Evolutionary conservation across 31 red algal genomes (phyloP), one percentile per base, ranked within the genome.

Genomic region (Asparagopsis taxiformis): DNA sequence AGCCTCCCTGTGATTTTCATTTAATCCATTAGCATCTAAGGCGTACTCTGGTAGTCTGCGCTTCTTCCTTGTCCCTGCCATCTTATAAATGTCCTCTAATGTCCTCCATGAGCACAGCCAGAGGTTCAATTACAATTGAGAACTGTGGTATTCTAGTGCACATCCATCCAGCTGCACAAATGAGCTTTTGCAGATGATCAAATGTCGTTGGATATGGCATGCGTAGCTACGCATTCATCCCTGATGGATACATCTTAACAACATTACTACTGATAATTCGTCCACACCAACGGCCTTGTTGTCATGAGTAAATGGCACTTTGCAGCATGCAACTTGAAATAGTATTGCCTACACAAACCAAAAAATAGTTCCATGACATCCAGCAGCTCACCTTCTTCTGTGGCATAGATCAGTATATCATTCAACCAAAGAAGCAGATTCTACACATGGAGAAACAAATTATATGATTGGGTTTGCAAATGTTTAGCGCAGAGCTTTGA

Each of bases 391-490:
- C 46, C 39, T 43, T 37, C 23, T 31, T 39, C 39, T 26, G 20
- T 82, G 31, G 50, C 65, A 53, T 70, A 55, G 16, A 70, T 51
- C 29, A 82, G 30, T 15, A 70, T 43, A 62, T 70, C 77, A 76
- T 76, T 33, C 6, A 76, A 33, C 56, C 57, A 76, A 20, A 23
- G 29, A 11, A 63, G 56, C 2, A 82, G 44, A 11, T 69, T 69
- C n/a, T n/a, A n/a, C n/a, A n/a, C n/a, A n/a, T n/a, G n/a, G n/a
- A n/a, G n/a, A n/a, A n/a, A n/a, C n/a, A n/a, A n/a, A n/a, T n/a
- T n/a, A n/a, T n/a, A n/a, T n/a, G n/a, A n/a, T n/a, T n/a, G n/a
- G n/a, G n/a, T n/a, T n/a, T n/a, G n/a, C n/a, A n/a, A n/a, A n/a
- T n/a, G n/a, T n/a, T n/a, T n/a, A n/a, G n/a, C n/a, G n/a, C n/a